Percentiles rank a stretch among this genome's conserved stretches.
phyloP scores from a whole-genome alignment of 768 basidiomycete genomes.

The Hirschioporus abietinus region DNA sequence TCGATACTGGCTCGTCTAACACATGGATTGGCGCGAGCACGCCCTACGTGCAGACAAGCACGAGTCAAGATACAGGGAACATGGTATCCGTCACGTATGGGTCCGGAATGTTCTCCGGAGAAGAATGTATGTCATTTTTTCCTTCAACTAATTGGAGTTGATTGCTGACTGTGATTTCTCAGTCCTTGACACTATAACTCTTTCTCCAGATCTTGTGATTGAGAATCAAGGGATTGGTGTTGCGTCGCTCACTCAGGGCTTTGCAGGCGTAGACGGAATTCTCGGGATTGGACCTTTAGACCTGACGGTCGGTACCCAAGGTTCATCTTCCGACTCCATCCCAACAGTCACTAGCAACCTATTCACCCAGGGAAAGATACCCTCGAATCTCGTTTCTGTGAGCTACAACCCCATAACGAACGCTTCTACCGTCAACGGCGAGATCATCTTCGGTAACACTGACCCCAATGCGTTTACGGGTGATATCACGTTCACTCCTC shows the following conservation, averaged over 20 bases:
- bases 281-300: conserved; percentile 22
- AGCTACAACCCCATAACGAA: conserved; percentile 20
- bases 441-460: conserved; percentile 23
- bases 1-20: conserved; percentile 29
- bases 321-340: conserved; percentile 8
- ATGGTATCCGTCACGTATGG: conserved; percentile 14
- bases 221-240: conserved; percentile 25
- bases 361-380: conserved; percentile 16
- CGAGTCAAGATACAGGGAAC: conserved; percentile 22
- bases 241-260: conserved; percentile 11
- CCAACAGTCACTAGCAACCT: conserved; percentile 25
- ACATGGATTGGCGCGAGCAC: conserved; percentile 26
- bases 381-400: conserved; percentile 17
- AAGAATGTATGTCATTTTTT: conserved; percentile 4
- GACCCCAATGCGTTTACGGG: conserved; percentile 21
- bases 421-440: conserved; percentile 18
- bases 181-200: conserved; percentile 14
- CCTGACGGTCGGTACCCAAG: conserved; percentile 12
- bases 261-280: conserved; percentile 23
- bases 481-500: conserved; percentile 18
- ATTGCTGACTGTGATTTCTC: not conserved
- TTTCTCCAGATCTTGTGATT: conserved; percentile 22
- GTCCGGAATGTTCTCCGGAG: conserved; percentile 10
- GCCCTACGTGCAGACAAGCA: conserved; percentile 18
- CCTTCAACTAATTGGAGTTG: not conserved